Base-by-base conservation (phyloP, 1,284 basidiomycete species). In the Pseudozyma tsukubaensis region DNA sequence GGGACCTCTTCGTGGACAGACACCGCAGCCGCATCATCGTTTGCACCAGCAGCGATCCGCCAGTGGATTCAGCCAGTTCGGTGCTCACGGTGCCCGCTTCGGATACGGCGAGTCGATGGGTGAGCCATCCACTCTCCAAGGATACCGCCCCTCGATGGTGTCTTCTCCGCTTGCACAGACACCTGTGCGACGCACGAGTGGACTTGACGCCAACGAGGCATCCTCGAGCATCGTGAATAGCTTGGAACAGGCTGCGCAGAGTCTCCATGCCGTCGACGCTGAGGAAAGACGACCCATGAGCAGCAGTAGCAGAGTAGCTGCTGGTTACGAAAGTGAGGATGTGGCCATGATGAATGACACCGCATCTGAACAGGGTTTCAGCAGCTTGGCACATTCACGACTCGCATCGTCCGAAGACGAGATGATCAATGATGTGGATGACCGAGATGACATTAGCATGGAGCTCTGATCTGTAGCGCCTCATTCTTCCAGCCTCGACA, bases 11-110 rank as follows among this genome's bases (percentile, higher is more conserved):
- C 65, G 72, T 19, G 66, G 62, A 6, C 63, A 65, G 29, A 66
- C 66, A 40, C 72, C 72, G n/a, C 66, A 69, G 40, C 61, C 71
- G 13, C 66, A 69, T 43, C 72, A 73, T 36, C 71, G 72, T n/a
- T 37, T 75, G 52, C 63, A 71, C 35, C 72, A 74, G 54, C 72
- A 62, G 50, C 55, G 72, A 7, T 63, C 72, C 7, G 59, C 59
- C 4, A 75, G 67, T 37, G 72, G 72, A 1, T 75, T 75, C 67
- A 59, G 40, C 43, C 53, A 60, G 52, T 59, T 56, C 29, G 61
- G 48, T n/a, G 40, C 48, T 14, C 65, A 60, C 8, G 58, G 50
- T 9, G 36, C 61, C 19, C 50, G 71, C 9, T 59, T 59, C 32
- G 54, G 54, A 5, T 74, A 66, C 13, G 72, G 72, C 45, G 66